phyloP scores from a whole-genome alignment of 202 grass and related monocot genomes.

The Carex arenaria region DNA sequence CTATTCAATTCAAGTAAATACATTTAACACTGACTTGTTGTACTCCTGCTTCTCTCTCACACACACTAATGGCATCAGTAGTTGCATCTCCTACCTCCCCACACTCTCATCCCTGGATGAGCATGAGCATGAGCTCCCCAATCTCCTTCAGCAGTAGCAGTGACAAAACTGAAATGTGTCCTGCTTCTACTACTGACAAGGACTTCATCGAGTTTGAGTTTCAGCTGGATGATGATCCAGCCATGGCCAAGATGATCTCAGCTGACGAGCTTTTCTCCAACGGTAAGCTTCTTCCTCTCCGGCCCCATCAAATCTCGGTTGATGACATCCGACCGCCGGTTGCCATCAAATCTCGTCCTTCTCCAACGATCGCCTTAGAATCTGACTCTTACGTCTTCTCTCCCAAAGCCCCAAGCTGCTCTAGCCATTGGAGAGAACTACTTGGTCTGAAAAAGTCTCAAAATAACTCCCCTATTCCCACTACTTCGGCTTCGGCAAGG shows the following conservation, averaged over 20 bases:
- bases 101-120: slow-evolving; percentile 33
- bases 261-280: slow-evolving; percentile 93
- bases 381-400: slow-evolving; percentile 82
- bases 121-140: slow-evolving; percentile 31
- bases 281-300: slow-evolving; percentile 80
- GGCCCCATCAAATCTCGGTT: neutral
- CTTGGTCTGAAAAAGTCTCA: slow-evolving; percentile 57
- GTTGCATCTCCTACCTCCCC: slow-evolving; percentile 41
- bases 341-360: slow-evolving; percentile 18
- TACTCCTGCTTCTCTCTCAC: neutral
- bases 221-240: slow-evolving; percentile 38
- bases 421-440: slow-evolving; percentile 76
- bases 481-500: slow-evolving; percentile 14
- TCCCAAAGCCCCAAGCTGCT: slow-evolving; percentile 82
- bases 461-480: slow-evolving; percentile 6
- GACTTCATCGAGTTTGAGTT: slow-evolving; percentile 96
- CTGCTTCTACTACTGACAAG: slow-evolving; percentile 26
- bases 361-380: slow-evolving; percentile 12
- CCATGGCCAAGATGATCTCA: slow-evolving; percentile 55
- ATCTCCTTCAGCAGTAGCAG: slow-evolving; percentile 41
- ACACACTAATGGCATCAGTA: slow-evolving; percentile 57
- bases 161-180: slow-evolving; percentile 6
- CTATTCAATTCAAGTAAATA: no score
- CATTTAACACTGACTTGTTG: neutral
- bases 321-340: neutral